Conservation (phyloP, 805 yeast species). For the Metschnikowia colocasiae region DNA sequence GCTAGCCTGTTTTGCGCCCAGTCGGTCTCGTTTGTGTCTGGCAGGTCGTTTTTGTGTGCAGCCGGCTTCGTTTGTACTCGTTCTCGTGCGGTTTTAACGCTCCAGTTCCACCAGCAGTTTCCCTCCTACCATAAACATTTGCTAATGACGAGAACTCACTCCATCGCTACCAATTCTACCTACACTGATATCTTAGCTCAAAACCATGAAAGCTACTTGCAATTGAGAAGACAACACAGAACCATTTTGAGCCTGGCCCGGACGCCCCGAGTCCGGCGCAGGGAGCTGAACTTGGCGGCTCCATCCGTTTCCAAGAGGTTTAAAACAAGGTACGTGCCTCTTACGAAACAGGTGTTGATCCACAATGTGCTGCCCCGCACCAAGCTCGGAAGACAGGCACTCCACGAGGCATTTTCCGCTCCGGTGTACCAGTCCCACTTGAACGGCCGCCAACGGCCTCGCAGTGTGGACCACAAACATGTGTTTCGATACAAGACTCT, state of each 20-base stretch:
- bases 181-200: constrained; percentile 7
- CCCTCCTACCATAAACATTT: background rate
- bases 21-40: too few species aligned
- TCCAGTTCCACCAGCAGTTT: background rate
- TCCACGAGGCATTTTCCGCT: constrained; percentile 1
- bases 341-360: background rate
- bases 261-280: constrained; percentile 4
- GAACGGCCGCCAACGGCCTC: background rate
- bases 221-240: constrained; percentile 7
- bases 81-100: background rate
- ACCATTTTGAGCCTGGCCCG: constrained; percentile 10
- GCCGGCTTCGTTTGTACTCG: too few species aligned
- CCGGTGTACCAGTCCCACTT: background rate
- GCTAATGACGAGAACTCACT: constrained; percentile 11
- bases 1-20: too few species aligned
- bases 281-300: constrained; percentile 4
- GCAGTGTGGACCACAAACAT: background rate
- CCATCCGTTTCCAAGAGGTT: background rate
- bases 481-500: constrained; percentile 1
- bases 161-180: constrained; percentile 13
- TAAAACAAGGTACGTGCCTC: constrained; percentile 12
- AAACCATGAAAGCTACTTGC: constrained; percentile 9
- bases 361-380: background rate
- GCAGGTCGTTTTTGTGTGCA: too few species aligned
- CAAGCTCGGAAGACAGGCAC: background rate